Conservation (phyloP, 2,329 filamentous ascomycete species). For the Aspergillus novofumigatus region DNA sequence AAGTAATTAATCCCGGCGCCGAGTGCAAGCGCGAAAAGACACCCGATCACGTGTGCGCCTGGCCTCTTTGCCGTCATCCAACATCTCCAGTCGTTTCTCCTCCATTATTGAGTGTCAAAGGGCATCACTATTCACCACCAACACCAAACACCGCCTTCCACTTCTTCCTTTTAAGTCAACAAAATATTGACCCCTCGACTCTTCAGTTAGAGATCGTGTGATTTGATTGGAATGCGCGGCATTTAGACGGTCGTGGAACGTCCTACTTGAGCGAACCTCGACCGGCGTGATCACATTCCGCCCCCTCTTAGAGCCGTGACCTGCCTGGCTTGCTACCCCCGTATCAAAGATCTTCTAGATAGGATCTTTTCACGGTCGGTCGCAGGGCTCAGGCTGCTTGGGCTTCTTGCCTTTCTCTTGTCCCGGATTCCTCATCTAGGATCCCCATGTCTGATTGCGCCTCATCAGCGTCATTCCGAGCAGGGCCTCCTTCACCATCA, state of each 20-base stretch:
- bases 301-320: slow-evolving; percentile 11
- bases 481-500: slow-evolving; percentile 41
- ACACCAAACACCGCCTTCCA: slow-evolving; percentile 13
- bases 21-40: slow-evolving; percentile 12
- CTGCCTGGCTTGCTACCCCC: slow-evolving; percentile 7
- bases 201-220: slow-evolving; percentile 4
- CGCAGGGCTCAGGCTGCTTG: slow-evolving; percentile 9
- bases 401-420: slow-evolving; percentile 10
- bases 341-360: slow-evolving; percentile 6
- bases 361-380: slow-evolving; percentile 6
- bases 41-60: slow-evolving; percentile 23
- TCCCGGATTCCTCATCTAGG: slow-evolving; percentile 9
- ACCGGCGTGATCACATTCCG: slow-evolving; percentile 21
- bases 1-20: background rate
- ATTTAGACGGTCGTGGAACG: slow-evolving; percentile 29
- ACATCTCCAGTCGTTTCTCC: slow-evolving; percentile 19
- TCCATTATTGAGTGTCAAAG: slow-evolving; percentile 20
- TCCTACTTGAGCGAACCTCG: slow-evolving; percentile 33
- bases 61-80: slow-evolving; percentile 29
- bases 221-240: slow-evolving; percentile 31
- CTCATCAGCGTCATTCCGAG: slow-evolving; percentile 30
- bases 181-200: slow-evolving; percentile 9
- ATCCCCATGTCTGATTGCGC: slow-evolving; percentile 38
- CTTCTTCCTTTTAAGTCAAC: slow-evolving; percentile 11
- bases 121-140: slow-evolving; percentile 15